Conservation (phyloP, 768 basidiomycete genomes). For the Mycena haematopus region DNA sequence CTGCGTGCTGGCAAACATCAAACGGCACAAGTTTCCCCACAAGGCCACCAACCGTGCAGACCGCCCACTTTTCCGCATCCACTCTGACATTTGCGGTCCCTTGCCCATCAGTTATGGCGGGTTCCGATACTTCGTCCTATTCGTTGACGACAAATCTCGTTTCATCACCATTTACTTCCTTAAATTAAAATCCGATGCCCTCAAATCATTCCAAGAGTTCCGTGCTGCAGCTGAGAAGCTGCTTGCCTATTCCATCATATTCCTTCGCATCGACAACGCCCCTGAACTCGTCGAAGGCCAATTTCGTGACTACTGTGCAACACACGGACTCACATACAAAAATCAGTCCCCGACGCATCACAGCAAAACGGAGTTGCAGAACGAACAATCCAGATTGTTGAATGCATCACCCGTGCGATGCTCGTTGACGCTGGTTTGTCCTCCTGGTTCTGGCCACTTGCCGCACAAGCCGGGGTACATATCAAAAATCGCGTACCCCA, state of each 20-base stretch:
- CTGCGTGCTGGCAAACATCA: conserved; percentile 26
- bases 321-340: conserved; percentile 32
- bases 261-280: conserved; percentile 33
- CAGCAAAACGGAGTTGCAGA: not conserved
- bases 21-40: conserved; percentile 19
- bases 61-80: conserved; percentile 24
- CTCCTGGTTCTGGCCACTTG: conserved; percentile 30
- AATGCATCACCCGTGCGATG: conserved; percentile 7
- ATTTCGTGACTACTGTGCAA: conserved; percentile 25
- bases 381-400: not conserved
- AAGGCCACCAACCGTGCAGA: conserved; percentile 17
- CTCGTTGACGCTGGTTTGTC: conserved; percentile 23
- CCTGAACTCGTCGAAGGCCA: conserved; percentile 32
- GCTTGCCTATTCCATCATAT: not conserved
- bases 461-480: conserved; percentile 15
- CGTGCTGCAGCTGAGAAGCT: conserved; percentile 13
- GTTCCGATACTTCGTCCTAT: conserved; percentile 33
- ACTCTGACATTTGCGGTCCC: conserved; percentile 32
- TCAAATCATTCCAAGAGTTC: conserved; percentile 23
- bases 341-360: conserved; percentile 33
- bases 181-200: conserved; percentile 12
- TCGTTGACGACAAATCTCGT: conserved; percentile 34
- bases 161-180: conserved; percentile 18
- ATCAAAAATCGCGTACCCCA: conserved; percentile 27
- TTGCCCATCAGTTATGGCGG: conserved; percentile 17